Base-by-base conservation (phyloP, 176 grass and related monocot species). In the Cymbopogon citratus region DNA sequence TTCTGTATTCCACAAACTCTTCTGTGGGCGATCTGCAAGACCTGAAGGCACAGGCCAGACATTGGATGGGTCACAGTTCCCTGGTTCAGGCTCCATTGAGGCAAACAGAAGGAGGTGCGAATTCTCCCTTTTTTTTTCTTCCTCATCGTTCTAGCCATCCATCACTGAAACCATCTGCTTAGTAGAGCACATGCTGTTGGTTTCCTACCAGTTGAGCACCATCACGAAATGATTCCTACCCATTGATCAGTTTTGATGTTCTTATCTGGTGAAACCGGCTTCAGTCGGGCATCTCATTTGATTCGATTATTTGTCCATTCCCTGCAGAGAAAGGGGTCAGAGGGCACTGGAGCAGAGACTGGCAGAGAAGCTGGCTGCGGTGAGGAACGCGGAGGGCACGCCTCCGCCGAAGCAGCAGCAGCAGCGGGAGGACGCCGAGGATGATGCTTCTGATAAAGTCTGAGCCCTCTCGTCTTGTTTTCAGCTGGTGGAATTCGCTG, bases 321-420 rank as follows among this genome's bases (percentile, higher is more conserved):
- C 70, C 29, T 81, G 39, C 94, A 97, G 94, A 69, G 94, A 93
- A 86, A 78, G 91, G 63, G 94, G 91, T 52, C 89, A 92, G 80
- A 91, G 89, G 87, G 94, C 94, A 28, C 85, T 97, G 56, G 94
- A 93, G 75, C 81, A 93, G 72, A 93, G 91, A 46, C 81, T 97
- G 84, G 91, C 85, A 12, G 85, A 90, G 25, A 92, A 93, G 81
- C 86, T 89, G 66, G 46, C 81, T 0, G 66, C 79, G 0, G 72
- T 78, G 18, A 66, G 69, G 76, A 89, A 66, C 13, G 31, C 70
- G 13, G 89, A 91, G 12, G 48, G 28, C 63, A 61, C 66, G 18
- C 36, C 76, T 39, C 72, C 52, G 14, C 35, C 13, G 1, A 70
- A 23, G 54, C 68, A 14, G 18, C 69, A 71, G 23, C 66, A 71